phyloP scores from a whole-genome alignment of 176 grass and related monocot genomes.

The Miscanthus lutarioriparius region DNA sequence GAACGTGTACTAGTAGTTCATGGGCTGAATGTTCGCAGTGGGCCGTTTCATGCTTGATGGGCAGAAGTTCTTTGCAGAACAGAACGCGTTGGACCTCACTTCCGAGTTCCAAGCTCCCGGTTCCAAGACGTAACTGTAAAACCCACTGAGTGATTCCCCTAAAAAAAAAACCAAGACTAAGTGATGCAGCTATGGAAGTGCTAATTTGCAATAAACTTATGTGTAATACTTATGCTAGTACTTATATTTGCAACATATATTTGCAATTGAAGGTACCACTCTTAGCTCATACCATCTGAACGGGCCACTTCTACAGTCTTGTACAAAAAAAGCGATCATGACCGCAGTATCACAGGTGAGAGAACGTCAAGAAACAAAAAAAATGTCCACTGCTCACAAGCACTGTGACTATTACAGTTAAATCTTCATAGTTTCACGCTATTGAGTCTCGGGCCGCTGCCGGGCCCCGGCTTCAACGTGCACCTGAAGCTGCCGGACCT shows the following conservation, averaged over 20 bases:
- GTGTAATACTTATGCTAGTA: not conserved
- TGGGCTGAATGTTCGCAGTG: not conserved
- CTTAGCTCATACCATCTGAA: not conserved
- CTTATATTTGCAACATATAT: not conserved
- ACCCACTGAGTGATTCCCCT: too few relatives aligned
- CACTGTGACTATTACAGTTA: constrained; percentile 11
- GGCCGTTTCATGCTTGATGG: not conserved
- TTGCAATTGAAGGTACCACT: not conserved
- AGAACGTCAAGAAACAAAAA: constrained; percentile 11
- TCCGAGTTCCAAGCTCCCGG: not conserved
- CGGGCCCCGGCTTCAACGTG: not conserved
- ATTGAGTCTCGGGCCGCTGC: not conserved
- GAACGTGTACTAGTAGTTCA: not conserved
- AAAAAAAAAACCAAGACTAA: too few relatives aligned
- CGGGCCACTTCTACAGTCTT: not conserved
- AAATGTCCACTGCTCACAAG: constrained; percentile 5
- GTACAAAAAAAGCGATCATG: not conserved
- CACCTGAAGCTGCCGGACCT: not conserved
- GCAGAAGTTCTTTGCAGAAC: not conserved
- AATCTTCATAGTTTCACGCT: not conserved
- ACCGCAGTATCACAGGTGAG: not conserved
- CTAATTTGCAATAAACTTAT: not conserved
- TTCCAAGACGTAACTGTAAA: not conserved
- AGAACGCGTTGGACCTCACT: not conserved
- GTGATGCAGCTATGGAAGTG: not conserved